Conservation (phyloP, 805 yeast species). For the Kodamaea sagamina region DNA sequence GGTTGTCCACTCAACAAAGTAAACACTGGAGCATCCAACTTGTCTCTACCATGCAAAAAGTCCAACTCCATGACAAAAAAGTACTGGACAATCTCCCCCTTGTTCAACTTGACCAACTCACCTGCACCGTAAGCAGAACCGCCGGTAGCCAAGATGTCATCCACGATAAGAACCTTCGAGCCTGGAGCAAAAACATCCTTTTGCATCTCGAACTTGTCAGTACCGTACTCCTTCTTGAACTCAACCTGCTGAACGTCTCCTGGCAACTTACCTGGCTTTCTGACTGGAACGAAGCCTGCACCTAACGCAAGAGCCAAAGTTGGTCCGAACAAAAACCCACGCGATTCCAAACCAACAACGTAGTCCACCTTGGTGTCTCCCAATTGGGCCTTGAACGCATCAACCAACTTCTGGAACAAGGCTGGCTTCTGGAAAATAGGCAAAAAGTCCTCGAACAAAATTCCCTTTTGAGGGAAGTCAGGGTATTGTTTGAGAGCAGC, state of each 20-base stretch:
- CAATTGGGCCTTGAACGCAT: constrained; percentile 77
- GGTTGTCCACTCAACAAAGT: constrained; percentile 84
- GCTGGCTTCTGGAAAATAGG: constrained; percentile 88
- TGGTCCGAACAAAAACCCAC: constrained; percentile 97
- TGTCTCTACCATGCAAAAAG: constrained; percentile 91
- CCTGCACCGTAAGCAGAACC: constrained; percentile 97
- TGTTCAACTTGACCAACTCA: constrained; percentile 64
- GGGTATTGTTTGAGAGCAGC: constrained; percentile 66
- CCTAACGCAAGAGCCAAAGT: constrained; percentile 85
- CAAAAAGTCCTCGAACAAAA: constrained; percentile 91
- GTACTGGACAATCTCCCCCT: constrained; percentile 76
- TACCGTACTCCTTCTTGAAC: constrained; percentile 90
- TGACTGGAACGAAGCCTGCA: constrained; percentile 91
- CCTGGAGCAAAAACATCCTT: constrained; percentile 76
- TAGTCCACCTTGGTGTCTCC: constrained; percentile 73
- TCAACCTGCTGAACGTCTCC: constrained; percentile 74
- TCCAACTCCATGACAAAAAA: constrained; percentile 92
- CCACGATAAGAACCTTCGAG: constrained; percentile 82
- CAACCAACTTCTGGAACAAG: constrained; percentile 75
- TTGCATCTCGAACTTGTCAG: constrained; percentile 88
- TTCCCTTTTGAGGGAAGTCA: constrained; percentile 91
- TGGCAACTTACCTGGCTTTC: constrained; percentile 95
- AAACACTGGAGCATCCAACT: constrained; percentile 81
- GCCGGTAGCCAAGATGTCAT: constrained; percentile 97
- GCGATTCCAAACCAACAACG: constrained; percentile 90